phyloP scores from a whole-genome alignment of 306 rosid genomes.

The Sesbania bispinosa region DNA sequence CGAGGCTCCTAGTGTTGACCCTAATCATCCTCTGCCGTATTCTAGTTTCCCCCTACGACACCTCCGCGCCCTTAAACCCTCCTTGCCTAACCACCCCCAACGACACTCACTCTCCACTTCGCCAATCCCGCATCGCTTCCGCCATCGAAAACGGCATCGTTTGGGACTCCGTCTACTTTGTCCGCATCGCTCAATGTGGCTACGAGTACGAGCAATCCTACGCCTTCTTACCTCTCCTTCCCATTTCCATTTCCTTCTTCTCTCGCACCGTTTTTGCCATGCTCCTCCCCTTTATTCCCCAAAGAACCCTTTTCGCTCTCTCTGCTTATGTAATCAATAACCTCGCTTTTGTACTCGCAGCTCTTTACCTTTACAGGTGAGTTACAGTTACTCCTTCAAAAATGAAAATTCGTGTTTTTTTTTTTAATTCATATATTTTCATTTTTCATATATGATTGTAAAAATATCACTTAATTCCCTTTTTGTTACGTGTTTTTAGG shows the following conservation, averaged over 20 bases:
- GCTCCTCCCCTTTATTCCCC: constrained; percentile 43
- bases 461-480: too few relatives aligned
- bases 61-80: constrained; percentile 79
- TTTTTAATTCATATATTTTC: too few relatives aligned
- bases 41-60: constrained; percentile 67
- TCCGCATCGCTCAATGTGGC: constrained; percentile 75
- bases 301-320: constrained; percentile 58
- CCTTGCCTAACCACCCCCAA: constrained; percentile 23
- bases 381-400: too few relatives aligned
- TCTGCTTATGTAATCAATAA: constrained; percentile 69
- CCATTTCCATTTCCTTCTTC: constrained; percentile 50
- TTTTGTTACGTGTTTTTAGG: too few relatives aligned
- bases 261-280: constrained; percentile 48
- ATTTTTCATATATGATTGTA: too few relatives aligned
- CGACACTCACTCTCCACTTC: not conserved
- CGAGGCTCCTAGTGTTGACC: constrained; percentile 51
- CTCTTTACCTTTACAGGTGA: constrained; percentile 63
- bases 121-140: constrained; percentile 19
- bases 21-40: constrained; percentile 55
- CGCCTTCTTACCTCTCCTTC: constrained; percentile 87
- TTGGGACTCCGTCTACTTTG: constrained; percentile 81
- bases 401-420: too few relatives aligned
- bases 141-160: constrained; percentile 67
- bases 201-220: constrained; percentile 90
- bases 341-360: constrained; percentile 62